Evolutionary conservation across 768 basidiomycete genomes (phyloP).

Genomic region (Trametes meyenii): DNA sequence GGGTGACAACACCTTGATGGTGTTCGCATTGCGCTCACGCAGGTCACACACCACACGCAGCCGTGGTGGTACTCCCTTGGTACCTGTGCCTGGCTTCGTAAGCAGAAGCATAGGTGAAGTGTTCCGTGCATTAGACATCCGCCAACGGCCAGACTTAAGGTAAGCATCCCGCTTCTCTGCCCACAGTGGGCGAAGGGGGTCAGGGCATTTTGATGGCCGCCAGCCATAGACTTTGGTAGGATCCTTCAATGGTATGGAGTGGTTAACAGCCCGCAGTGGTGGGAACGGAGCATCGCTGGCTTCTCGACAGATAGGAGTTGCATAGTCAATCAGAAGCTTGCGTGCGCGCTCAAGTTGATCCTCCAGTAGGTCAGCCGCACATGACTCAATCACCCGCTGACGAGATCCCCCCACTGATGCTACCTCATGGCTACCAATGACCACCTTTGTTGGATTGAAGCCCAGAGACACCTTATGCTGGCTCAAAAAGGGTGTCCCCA

Average conservation of each 20-base stretch:
- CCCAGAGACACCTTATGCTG: constrained; percentile 11
- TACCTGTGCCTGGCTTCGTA: constrained; percentile 7
- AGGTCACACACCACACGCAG: constrained; percentile 11
- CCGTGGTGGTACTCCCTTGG: not conserved
- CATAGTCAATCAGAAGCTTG: constrained; percentile 14
- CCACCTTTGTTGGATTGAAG: constrained; percentile 14
- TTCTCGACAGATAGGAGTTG: constrained; percentile 19
- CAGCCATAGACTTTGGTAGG: constrained; percentile 23
- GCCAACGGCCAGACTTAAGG: constrained; percentile 28
- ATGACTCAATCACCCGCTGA: not conserved
- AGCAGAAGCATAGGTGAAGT: constrained; percentile 24
- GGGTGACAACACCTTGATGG: constrained; percentile 27
- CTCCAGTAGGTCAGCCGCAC: constrained; percentile 12
- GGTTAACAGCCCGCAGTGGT: constrained; percentile 26
- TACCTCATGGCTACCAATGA: not conserved
- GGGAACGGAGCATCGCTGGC: constrained; percentile 18
- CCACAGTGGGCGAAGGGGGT: constrained; percentile 24
- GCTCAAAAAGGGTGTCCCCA: constrained; percentile 32
- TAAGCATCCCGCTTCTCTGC: constrained; percentile 27
- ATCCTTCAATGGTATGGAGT: constrained; percentile 27
- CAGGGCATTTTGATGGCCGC: constrained; percentile 27
- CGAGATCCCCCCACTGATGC: constrained; percentile 5
- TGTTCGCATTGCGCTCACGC: constrained; percentile 28
- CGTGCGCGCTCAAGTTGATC: constrained; percentile 16
- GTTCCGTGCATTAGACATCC: constrained; percentile 19